Evolutionary conservation across 176 grass and related monocot genomes (phyloP), one percentile per base, ranked within the genome.

Genomic region (Metroxylon sagu): DNA sequence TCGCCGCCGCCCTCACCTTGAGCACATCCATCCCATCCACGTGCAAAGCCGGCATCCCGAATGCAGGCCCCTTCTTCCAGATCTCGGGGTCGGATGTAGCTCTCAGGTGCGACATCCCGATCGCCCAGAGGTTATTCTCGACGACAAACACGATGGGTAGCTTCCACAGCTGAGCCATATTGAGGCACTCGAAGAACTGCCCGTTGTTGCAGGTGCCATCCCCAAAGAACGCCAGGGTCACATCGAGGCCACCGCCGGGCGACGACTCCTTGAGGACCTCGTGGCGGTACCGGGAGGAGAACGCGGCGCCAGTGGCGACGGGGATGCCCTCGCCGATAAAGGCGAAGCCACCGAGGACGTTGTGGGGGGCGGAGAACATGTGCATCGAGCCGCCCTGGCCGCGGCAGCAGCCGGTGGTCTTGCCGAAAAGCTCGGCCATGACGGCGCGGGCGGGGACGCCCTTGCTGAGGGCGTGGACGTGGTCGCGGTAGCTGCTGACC

Each of bases 401-500:
- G 2, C 35, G 35, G 35, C 35, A 39, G 7, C 35, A 39, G 35
- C 35, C 35, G 7, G 35, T 39, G 35, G 35, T 12, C 35, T 10
- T 39, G 35, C 35, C 35, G 35, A 39, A 39, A 8, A 39, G 35
- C 35, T 39, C 35, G 35, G 35, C 7, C 35, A 39, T 39, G 35
- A 39, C 35, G 35, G 35, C 35, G 35, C 35, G 7, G 35, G 35
- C 35, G 35, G 35, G 35, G 35, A 39, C 35, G 35, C 35, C 35
- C 0, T 39, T 39, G 35, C 35, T 39, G 35, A 39, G 35, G 35
- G 35, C 35, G 35, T 98, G 93, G 29, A 98, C 93, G 0, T 98
- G 93, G 55, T 98, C 93, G 65, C 93, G 87, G 12, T 98, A 98
- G 6, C 87, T 98, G 69, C 93, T 98, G 4, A 98, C 72, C 16